Conservation (phyloP, 2,329 filamentous ascomycete genomes). For the Pseudogymnoascus sp. region DNA sequence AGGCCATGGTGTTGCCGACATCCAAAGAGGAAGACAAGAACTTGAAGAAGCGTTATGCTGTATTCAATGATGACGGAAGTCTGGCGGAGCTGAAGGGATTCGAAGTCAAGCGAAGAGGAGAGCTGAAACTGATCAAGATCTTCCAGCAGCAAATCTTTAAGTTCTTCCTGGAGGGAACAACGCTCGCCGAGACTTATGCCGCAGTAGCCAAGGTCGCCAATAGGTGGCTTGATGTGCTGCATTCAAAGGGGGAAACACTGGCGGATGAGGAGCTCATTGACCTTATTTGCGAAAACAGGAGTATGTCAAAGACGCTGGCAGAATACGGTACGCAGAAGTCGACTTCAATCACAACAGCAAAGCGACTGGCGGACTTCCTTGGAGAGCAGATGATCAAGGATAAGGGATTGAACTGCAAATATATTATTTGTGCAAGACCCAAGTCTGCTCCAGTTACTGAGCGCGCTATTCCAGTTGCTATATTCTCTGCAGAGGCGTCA, state of each 20-base stretch:
- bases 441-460: conserved; percentile 90
- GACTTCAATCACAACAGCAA: conserved; percentile 97
- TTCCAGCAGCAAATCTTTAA: conserved; percentile 99
- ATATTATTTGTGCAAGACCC: conserved; percentile 88
- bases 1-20: conserved; percentile 92
- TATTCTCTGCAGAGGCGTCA: conserved; percentile 87
- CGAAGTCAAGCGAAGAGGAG: conserved; percentile 93
- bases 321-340: conserved; percentile 96
- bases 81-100: conserved; percentile 95
- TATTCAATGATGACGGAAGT: conserved; percentile 96
- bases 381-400: conserved; percentile 99
- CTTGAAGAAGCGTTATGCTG: conserved; percentile 96
- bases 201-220: conserved; percentile 94
- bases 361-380: conserved; percentile 87
- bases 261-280: conserved; percentile 97
- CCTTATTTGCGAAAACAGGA: conserved; percentile 99
- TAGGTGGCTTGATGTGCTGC: conserved; percentile 89
- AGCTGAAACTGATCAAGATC: conserved; percentile 98
- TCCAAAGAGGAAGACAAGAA: conserved; percentile 99
- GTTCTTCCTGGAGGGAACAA: conserved; percentile 90
- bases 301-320: conserved; percentile 92
- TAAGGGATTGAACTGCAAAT: conserved; percentile 98
- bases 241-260: conserved; percentile 80
- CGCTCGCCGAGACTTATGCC: conserved; percentile 79
- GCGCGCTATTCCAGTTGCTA: conserved; percentile 87